Conservation (phyloP, 169 alveolate genomes). For the Plasmodium gaboni region DNA sequence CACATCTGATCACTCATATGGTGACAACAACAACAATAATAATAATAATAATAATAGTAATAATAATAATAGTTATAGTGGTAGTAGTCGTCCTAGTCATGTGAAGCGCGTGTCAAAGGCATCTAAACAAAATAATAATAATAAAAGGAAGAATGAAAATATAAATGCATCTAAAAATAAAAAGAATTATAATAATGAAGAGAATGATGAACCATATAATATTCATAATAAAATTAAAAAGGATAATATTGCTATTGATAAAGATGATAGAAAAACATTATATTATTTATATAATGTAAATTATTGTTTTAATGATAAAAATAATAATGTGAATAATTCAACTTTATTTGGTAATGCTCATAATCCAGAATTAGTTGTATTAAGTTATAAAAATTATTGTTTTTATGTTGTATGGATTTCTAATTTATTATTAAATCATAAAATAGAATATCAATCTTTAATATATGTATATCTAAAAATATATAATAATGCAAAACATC, state of each 20-base stretch:
- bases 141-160: background rate
- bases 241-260: slow-evolving; percentile 20
- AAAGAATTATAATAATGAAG: no score
- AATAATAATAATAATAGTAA: no score
- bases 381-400: slow-evolving; percentile 69
- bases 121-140: no score
- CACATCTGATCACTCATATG: no score
- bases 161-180: background rate
- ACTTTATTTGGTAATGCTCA: background rate
- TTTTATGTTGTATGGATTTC: slow-evolving; percentile 55
- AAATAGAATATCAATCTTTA: slow-evolving; percentile 54
- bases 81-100: no score
- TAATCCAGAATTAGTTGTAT: slow-evolving; percentile 28
- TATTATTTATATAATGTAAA: slow-evolving; percentile 60
- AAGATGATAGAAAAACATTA: slow-evolving; percentile 43
- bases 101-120: no score
- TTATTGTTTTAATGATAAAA: slow-evolving; percentile 29
- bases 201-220: background rate
- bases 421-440: slow-evolving; percentile 59
- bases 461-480: slow-evolving; percentile 57
- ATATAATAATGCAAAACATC: slow-evolving; percentile 29
- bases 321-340: background rate
- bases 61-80: no score
- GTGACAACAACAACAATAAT: no score
- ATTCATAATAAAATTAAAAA: background rate